Evolutionary conservation across 78 protist genomes (phyloP).

Genomic region (Dictyostelium firmibasis): DNA sequence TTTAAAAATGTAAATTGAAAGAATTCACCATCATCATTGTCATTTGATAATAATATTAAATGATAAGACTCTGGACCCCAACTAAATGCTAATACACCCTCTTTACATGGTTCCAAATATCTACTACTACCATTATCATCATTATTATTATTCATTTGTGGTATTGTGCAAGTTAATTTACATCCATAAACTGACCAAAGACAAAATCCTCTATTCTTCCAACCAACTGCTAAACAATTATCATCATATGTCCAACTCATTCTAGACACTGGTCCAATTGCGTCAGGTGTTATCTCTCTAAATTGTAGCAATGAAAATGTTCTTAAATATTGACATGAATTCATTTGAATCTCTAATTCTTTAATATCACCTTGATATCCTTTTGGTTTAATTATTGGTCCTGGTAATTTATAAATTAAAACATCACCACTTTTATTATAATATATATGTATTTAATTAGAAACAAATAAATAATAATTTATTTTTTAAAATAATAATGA

Average conservation of each 20-base stretch:
- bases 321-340: conserved; percentile 21
- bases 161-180: conserved; percentile 81
- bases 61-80: conserved; percentile 84
- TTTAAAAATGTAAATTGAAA: conserved; percentile 76
- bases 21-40: conserved; percentile 71
- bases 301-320: conserved; percentile 65
- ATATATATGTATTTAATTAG: too few relatives aligned
- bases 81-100: conserved; percentile 65
- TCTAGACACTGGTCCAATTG: conserved; percentile 65
- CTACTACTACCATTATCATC: not conserved
- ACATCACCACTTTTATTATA: conserved; percentile 55
- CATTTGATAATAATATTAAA: conserved; percentile 47
- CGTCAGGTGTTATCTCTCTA: conserved; percentile 73
- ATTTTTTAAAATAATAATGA: not conserved
- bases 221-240: conserved; percentile 80
- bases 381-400: conserved; percentile 37
- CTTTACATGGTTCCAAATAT: conserved; percentile 63
- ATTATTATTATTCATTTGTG: conserved; percentile 62
- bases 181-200: conserved; percentile 83
- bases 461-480: too few relatives aligned
- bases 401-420: conserved; percentile 55
- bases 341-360: not conserved
- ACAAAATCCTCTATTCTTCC: conserved; percentile 76
- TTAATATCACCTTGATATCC: not conserved
- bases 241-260: conserved; percentile 79